Conservation (phyloP, 1,284 basidiomycete genomes). For the Rhodotorula sp. region DNA sequence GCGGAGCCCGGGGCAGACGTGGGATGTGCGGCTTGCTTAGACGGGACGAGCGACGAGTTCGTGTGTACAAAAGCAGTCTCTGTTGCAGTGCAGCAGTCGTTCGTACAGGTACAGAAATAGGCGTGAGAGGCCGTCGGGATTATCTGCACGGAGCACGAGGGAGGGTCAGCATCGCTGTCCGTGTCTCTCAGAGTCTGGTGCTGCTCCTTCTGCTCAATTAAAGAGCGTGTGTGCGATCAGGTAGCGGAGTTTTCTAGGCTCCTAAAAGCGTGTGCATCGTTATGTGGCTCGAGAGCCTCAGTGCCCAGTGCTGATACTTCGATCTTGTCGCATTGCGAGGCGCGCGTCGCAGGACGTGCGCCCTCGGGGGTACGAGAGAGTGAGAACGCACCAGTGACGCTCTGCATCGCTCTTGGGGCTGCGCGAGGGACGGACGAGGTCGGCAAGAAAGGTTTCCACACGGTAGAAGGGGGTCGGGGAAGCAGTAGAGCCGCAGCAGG, state of each 20-base stretch:
- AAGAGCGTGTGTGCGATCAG: slow-evolving; percentile 1
- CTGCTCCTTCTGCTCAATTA: too few species aligned
- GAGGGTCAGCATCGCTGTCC: not conserved
- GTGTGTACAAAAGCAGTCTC: not conserved
- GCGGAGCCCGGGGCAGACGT: not conserved
- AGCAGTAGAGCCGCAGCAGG: too few species aligned
- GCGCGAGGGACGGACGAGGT: too few species aligned
- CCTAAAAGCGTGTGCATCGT: slow-evolving; percentile 14
- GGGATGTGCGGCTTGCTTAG: slow-evolving; percentile 3
- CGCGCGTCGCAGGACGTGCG: not conserved
- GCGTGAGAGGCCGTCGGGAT: not conserved
- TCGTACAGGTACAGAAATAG: not conserved
- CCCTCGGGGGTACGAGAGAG: too few species aligned
- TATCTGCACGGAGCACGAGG: too few species aligned
- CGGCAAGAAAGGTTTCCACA: too few species aligned
- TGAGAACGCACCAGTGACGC: not conserved
- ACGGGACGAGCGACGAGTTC: not conserved
- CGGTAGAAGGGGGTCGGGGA: too few species aligned
- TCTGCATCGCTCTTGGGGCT: too few species aligned
- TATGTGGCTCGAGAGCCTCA: not conserved
- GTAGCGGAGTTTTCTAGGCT: slow-evolving; percentile 18
- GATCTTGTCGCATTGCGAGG: not conserved
- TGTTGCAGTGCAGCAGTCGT: not conserved
- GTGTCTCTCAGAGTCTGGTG: too few species aligned
- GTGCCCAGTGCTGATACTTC: slow-evolving; percentile 21